A percentile compares a stretch with the other conserved stretches of the same genome.
These are phyloP conservation scores for Catharanthus roseus DNA, from an alignment of 257 asterid species.

Conservation along the genomic window DNA sequence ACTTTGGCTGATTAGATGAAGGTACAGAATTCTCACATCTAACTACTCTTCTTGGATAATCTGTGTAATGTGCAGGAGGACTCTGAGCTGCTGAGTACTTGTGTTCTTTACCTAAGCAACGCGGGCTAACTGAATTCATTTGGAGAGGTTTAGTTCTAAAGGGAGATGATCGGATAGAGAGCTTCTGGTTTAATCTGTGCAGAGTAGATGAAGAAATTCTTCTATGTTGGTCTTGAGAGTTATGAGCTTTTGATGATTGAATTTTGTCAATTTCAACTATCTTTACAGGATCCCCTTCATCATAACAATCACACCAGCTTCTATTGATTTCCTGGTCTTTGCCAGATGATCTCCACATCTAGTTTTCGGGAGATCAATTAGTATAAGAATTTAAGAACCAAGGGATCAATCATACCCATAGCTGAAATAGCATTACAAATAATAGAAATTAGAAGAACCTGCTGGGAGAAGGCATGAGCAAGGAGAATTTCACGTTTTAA, in stretches of 20 bases:
- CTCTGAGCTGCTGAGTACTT: slow-evolving; percentile 26
- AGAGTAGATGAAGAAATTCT: slow-evolving; percentile 28
- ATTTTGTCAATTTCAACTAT: slow-evolving; percentile 46
- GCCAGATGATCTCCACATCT: slow-evolving; percentile 36
- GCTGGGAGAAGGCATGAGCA: slow-evolving; percentile 55
- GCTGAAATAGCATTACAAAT: too few relatives aligned
- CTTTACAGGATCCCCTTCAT: slow-evolving; percentile 29
- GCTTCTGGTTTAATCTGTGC: slow-evolving; percentile 12
- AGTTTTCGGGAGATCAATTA: neutral
- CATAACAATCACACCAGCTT: slow-evolving; percentile 37
- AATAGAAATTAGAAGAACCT: slow-evolving; percentile 31
- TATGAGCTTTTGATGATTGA: slow-evolving; percentile 26
- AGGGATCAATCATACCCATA: too few relatives aligned
- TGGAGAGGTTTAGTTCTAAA: slow-evolving; percentile 28
- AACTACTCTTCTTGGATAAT: slow-evolving; percentile 28
- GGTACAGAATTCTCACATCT: slow-evolving; percentile 28
- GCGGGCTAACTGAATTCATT: slow-evolving; percentile 36
- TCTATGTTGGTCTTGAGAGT: slow-evolving; percentile 16
- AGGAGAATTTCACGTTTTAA: slow-evolving; percentile 44
- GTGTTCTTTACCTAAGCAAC: slow-evolving; percentile 19
- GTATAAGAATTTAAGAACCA: neutral
- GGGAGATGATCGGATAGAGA: slow-evolving; percentile 26
- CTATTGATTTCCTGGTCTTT: slow-evolving; percentile 31
- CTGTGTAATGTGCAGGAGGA: slow-evolving; percentile 32
- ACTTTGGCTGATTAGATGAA: slow-evolving; percentile 42